Base-by-base conservation (phyloP, 345 rosid genomes). In the Aegle marmelos region DNA sequence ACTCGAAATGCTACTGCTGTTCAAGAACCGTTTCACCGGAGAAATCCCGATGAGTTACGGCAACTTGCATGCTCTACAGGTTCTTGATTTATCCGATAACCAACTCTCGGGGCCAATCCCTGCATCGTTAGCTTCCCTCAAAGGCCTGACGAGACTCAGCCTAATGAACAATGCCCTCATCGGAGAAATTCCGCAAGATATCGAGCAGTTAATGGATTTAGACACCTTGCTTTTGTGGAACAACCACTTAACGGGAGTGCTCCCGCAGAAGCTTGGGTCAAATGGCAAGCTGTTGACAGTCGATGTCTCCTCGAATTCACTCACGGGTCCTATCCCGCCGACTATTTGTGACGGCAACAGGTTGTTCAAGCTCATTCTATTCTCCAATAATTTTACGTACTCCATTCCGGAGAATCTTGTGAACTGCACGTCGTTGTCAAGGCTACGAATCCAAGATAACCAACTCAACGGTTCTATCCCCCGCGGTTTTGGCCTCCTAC, bases 361-460 rank as follows among this genome's bases (percentile, higher is more conserved):
- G 83, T 89, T 97, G 10, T 84, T 70, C 86, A 97, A 91, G 79
- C 96, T 97, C 72, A 83, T 97, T 9, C 97, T 97, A 73, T 94
- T 94, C 89, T 88, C 95, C 84, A 97, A 97, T 87, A 82, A 57
- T 67, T 85, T 97, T 76, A 28, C 68, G 13, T 84, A 86, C 60
- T 79, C 80, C 39, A 65, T 94, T 5, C 99, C 99, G 0, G 72
- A 58, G 9, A 84, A 86, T 66, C 82, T 97, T 9, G 86, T 89
- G 2, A 86, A 72, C 62, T 97, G 99, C 86, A 72, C 85, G 6
- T 82, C 97, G 4, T 83, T 97, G 14, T 80, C 74, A 53, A 87
- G 99, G 83, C 81, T 97, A 34, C 81, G 99, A 70, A 86, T 70
- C 62, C 97, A 93, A 33, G 79, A 90, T 83, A 97, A 97, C 67